A percentile compares a stretch with the other conserved stretches of the same genome.
Conservation (phyloP, 768 basidiomycete genomes). For the Pleurotus ostreatus region DNA sequence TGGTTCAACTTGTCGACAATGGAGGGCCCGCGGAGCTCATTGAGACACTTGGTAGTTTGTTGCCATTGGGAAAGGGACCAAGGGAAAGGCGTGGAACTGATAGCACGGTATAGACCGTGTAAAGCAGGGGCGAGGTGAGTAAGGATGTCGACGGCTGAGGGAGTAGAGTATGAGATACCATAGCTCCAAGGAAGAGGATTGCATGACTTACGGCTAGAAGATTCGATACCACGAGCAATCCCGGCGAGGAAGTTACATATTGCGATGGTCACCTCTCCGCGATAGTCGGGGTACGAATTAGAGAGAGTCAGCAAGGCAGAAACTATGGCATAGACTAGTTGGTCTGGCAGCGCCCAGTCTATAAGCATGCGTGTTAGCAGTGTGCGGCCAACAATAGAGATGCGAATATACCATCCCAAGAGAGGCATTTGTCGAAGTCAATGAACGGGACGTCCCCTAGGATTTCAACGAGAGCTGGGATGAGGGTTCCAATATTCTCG, state of each 20-base stretch:
- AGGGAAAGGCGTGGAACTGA: constrained; percentile 71
- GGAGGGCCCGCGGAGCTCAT: constrained; percentile 57
- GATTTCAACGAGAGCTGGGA: constrained; percentile 62
- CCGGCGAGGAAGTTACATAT: constrained; percentile 58
- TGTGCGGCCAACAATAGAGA: not conserved
- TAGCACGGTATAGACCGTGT: constrained; percentile 84
- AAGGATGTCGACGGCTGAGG: constrained; percentile 63
- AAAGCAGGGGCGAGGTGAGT: constrained; percentile 77
- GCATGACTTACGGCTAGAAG: constrained; percentile 45
- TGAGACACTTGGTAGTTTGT: constrained; percentile 46
- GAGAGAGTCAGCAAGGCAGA: constrained; percentile 72
- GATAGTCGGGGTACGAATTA: constrained; percentile 44
- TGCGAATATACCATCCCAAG: constrained; percentile 63
- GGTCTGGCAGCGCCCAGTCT: constrained; percentile 89
- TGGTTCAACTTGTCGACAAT: constrained; percentile 72
- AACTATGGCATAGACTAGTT: constrained; percentile 75
- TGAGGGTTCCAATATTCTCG: constrained; percentile 45
- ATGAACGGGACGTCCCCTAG: constrained; percentile 69
- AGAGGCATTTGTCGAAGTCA: constrained; percentile 74
- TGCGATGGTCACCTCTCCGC: constrained; percentile 47
- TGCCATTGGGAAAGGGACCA: constrained; percentile 73
- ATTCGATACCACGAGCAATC: constrained; percentile 52
- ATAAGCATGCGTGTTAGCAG: constrained; percentile 7
- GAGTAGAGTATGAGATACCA: constrained; percentile 2
- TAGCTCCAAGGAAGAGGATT: not conserved